Percentiles rank a stretch among this genome's conserved stretches.
Conservation (phyloP, 1,284 basidiomycete species). For the Cutaneotrichosporon daszewskae region DNA sequence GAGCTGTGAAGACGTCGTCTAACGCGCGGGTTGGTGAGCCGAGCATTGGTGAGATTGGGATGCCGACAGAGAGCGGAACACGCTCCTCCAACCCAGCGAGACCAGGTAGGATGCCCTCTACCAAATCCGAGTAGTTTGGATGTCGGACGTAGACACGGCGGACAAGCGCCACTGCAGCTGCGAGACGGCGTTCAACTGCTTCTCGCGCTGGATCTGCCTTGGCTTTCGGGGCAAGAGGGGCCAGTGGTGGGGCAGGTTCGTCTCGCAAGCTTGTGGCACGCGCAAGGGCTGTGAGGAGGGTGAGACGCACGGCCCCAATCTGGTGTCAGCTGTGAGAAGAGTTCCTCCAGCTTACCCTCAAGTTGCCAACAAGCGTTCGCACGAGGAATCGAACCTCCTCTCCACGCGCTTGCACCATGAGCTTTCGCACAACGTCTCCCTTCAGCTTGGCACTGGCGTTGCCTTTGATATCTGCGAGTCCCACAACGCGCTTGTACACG, state of each 20-base stretch:
- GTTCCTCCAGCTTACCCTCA: constrained; percentile 60
- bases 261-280: constrained; percentile 72
- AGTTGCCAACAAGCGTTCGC: constrained; percentile 71
- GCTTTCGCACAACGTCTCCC: constrained; percentile 69
- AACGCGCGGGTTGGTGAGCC: constrained; percentile 66
- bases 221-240: constrained; percentile 36
- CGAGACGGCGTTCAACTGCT: constrained; percentile 52
- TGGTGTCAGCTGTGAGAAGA: constrained; percentile 57
- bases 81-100: constrained; percentile 58
- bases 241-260: too few species aligned
- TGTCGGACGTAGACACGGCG: constrained; percentile 77
- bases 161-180: constrained; percentile 60
- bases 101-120: constrained; percentile 62
- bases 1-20: constrained; percentile 69
- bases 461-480: constrained; percentile 64
- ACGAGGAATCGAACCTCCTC: constrained; percentile 83
- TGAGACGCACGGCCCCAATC: constrained; percentile 78
- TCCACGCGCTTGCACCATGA: constrained; percentile 75
- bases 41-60: constrained; percentile 52
- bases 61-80: constrained; percentile 69
- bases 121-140: constrained; percentile 79
- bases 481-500: constrained; percentile 62
- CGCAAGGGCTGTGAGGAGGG: constrained; percentile 76
- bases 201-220: constrained; percentile 51
- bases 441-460: constrained; percentile 69